A percentile compares a stretch with the other conserved stretches of the same genome.
phyloP scores from a whole-genome alignment of 305 asterid species.

The Fraxinus floribunda region DNA sequence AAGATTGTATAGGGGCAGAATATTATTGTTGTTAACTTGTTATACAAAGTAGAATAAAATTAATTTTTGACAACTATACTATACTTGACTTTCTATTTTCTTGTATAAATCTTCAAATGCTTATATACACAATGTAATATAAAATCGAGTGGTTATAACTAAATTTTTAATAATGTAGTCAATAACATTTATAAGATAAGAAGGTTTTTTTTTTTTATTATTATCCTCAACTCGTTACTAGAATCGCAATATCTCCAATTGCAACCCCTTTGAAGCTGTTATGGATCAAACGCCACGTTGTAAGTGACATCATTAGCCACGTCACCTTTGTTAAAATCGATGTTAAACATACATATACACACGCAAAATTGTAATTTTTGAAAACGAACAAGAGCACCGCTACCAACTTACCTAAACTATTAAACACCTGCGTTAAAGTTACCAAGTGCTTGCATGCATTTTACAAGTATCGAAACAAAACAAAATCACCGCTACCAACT shows the following conservation, averaged over 20 bases:
- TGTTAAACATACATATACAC: background rate
- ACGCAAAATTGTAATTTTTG: background rate
- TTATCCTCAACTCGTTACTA: background rate
- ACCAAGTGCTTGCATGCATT: background rate
- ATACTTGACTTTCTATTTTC: background rate
- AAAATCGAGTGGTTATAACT: background rate
- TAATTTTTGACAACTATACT: background rate
- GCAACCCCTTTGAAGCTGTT: background rate
- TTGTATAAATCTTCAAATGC: background rate
- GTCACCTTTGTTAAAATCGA: background rate
- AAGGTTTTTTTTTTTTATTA: background rate
- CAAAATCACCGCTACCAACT: background rate
- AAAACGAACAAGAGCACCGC: background rate
- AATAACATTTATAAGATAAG: background rate
- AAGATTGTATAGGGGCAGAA: background rate
- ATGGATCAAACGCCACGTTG: background rate
- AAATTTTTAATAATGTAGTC: background rate
- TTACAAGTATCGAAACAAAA: background rate
- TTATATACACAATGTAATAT: no score
- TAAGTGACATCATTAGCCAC: background rate
- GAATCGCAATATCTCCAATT: background rate
- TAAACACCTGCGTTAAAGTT: background rate
- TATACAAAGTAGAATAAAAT: background rate
- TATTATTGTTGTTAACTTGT: background rate
- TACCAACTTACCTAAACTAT: background rate